Evolutionary conservation across 75 land plant genomes (phyloP), one percentile per base, ranked within the genome.

Genomic region (Pinus albicaulis): DNA sequence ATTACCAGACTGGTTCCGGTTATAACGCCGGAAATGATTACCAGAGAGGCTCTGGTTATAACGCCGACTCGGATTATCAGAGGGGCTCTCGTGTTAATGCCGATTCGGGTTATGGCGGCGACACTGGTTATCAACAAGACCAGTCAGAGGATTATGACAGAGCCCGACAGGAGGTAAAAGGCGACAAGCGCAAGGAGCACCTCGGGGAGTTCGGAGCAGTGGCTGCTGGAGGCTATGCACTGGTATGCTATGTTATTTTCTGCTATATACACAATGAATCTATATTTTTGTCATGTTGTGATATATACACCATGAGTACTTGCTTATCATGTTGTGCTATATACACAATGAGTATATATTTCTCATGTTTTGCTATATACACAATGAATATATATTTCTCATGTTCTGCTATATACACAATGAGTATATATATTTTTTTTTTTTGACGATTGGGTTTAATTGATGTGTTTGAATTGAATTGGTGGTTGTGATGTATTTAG

Each of bases 201-300:
- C 16, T 59, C 7, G 83, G 57, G 24, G 76, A 61, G 58, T 16
- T 70, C 4, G 83, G 74, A 8, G 56, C 83, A 8, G 13, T 78
- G 6, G 82, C 69, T 34, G 72, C 83, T 23, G 83, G 83, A 55
- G 83, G 71, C 17, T 82, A 48, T 73, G 83, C 81, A 16, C 1
- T 79, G 83, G 83, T 82, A 79, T 59, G 82, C 41, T 48, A 48
- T 48, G 12, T 7, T 16, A 20, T 20, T 19, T 16, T 22, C 6
- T 74, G 23, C 4, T 74, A n/a, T 74, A 25, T 23, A 23, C 36
- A 56, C 8, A 57, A 65, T n/a, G 7, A 19, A 26, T 56, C 7
- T n/a, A 48, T 74, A 48, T 3, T 23, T 61, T 31, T 19, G 20
- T 14, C 36, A 38, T 38, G 41, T 38, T 38, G 5, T 38, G 41